Evolutionary conservation across 306 rosid species (phyloP).

Genomic region (Cicer bijugum): DNA sequence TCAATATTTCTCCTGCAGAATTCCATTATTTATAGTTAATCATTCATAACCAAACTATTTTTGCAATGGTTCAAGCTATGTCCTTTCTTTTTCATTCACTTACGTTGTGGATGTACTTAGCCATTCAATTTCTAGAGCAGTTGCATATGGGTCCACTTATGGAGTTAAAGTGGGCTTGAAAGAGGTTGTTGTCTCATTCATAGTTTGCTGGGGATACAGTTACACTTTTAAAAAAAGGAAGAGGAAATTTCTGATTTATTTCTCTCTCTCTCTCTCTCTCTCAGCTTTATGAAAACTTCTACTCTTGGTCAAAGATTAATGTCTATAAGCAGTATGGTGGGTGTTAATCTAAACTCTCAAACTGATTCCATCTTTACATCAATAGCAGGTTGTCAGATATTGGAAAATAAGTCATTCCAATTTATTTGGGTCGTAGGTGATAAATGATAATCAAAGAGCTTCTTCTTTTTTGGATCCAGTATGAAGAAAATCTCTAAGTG

Average conservation of each 20-base stretch:
- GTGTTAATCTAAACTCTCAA: neutral
- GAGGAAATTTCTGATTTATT: neutral
- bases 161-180: conserved; percentile 3
- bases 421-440: neutral
- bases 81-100: neutral
- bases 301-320: neutral
- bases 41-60: conserved; percentile 29
- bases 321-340: neutral
- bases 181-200: neutral
- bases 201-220: conserved; percentile 9
- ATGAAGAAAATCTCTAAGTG: neutral
- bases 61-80: conserved; percentile 3
- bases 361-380: no score
- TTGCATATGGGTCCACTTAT: neutral
- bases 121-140: conserved; percentile 6
- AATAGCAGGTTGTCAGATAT: neutral
- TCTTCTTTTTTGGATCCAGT: neutral
- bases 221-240: neutral
- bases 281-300: neutral
- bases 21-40: neutral
- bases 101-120: neutral
- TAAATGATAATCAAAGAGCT: conserved; percentile 1
- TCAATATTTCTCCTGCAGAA: conserved; percentile 22
- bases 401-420: neutral
- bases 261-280: neutral